Conservation (phyloP, 331 rosid genomes). For the Prunus yedoensis region DNA sequence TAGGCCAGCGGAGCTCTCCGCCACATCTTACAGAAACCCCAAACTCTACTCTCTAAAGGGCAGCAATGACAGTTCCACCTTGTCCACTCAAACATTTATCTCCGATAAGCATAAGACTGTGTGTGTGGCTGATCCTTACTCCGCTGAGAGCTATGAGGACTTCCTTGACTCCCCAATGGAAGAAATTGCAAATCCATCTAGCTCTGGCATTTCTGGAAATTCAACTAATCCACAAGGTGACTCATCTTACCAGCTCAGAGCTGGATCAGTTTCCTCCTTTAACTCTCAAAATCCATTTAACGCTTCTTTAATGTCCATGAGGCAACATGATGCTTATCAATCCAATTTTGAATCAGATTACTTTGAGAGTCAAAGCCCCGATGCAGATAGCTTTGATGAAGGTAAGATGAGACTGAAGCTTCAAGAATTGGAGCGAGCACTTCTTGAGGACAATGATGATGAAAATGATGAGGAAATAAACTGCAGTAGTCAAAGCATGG, state of each 20-base stretch:
- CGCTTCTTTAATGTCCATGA: constrained; percentile 28
- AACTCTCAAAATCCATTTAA: constrained; percentile 40
- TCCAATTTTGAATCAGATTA: constrained; percentile 46
- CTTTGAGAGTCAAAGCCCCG: constrained; percentile 59
- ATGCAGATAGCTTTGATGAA: constrained; percentile 41
- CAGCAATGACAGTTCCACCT: constrained; percentile 54
- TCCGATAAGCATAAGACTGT: constrained; percentile 53
- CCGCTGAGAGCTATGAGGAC: constrained; percentile 68
- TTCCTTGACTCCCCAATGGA: constrained; percentile 70
- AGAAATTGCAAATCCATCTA: constrained; percentile 51
- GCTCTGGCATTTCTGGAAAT: constrained; percentile 53
- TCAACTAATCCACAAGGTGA: constrained; percentile 46
- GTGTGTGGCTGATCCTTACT: constrained; percentile 54
- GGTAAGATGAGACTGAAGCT: constrained; percentile 69
- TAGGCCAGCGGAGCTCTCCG: constrained; percentile 57
- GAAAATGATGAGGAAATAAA: constrained; percentile 49
- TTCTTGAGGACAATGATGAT: constrained; percentile 66
- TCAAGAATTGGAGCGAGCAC: constrained; percentile 83
- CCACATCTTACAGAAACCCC: constrained; percentile 57
- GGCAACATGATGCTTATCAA: constrained; percentile 35
- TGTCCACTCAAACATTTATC: constrained; percentile 51
- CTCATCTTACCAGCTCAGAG: constrained; percentile 37
- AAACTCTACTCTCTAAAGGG: constrained; percentile 75
- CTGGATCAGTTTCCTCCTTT: constrained; percentile 42
- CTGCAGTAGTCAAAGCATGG: constrained; percentile 62